Base-by-base conservation (phyloP, 352 stramenopile genomes). In the Globisporangium lucens region DNA sequence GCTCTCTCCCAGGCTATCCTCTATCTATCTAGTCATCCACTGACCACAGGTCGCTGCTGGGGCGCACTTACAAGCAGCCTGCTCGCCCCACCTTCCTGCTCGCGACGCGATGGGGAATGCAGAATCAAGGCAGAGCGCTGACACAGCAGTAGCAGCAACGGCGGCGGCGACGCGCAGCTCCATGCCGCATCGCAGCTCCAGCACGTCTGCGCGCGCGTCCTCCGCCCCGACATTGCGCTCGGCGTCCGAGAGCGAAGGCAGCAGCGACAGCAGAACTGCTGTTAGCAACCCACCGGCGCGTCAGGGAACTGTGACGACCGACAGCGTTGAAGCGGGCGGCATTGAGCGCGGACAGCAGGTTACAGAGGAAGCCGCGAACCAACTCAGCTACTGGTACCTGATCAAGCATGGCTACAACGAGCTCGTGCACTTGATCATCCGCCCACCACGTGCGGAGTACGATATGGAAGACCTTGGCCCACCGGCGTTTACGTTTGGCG, bases 381-480 rank as follows among this genome's bases (percentile, higher is more conserved):
- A 95, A 62, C 69, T 95, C 13, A 88, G 85, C 56, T 95, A 94
- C 63, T 95, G 87, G 87, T 93, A 93, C 65, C 67, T 95, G 59
- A 72, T 93, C 69, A 93, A 93, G 38, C 82, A 95, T 56, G 62
- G 87, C 12, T 99, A 99, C 82, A 91, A 96, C 64, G 91, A 98
- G 72, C 76, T 99, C 35, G 96, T 99, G 46, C 97, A 99, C 73
- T 89, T 98, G 36, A 99, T 99, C 71, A 99, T 99, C 65, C 92
- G 97, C 3, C 97, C 97, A 35, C 97, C 97, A 27, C 84, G 97
- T 49, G 97, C 93, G 4, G 62, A 89, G 61, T 99, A 99, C 74
- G 82, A 90, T 1, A 57, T 90, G 22, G 86, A 95, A 61, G 83
- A 98, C 52, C 76, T 99, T 12, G 97, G 96, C 36, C 97, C 97